Conservation (phyloP, 2,329 filamentous ascomycete genomes). For the Monilinia polystroma region DNA sequence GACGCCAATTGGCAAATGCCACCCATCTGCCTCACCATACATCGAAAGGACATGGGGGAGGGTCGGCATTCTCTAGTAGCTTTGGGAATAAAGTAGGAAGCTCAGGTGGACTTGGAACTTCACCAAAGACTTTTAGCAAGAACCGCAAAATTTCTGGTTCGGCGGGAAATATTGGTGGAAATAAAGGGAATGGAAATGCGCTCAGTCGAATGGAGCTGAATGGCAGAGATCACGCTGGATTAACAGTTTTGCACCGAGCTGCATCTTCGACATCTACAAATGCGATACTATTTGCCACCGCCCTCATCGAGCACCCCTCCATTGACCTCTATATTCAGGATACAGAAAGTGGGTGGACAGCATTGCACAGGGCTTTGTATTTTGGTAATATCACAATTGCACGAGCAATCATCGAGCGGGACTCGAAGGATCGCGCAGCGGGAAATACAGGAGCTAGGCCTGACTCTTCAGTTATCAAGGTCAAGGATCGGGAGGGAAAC, state of each 20-base stretch:
- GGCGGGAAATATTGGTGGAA: constrained; percentile 45
- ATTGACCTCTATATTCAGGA: constrained; percentile 88
- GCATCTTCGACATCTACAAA: constrained; percentile 71
- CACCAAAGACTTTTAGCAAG: constrained; percentile 52
- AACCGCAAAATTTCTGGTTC: constrained; percentile 54
- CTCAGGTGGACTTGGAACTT: constrained; percentile 43
- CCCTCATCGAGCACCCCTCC: constrained; percentile 76
- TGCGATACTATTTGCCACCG: constrained; percentile 71
- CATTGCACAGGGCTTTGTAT: constrained; percentile 87
- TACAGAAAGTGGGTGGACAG: constrained; percentile 91
- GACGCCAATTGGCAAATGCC: constrained; percentile 77
- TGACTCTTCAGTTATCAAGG: constrained; percentile 75
- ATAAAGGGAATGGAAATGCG: constrained; percentile 46
- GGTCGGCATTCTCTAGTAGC: constrained; percentile 43
- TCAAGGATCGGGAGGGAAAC: constrained; percentile 92
- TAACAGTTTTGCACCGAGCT: constrained; percentile 82
- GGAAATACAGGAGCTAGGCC: constrained; percentile 59
- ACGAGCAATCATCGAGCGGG: constrained; percentile 74
- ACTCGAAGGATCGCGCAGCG: constrained; percentile 48
- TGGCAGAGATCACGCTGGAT: constrained; percentile 74
- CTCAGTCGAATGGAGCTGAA: constrained; percentile 71
- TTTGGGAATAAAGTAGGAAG: constrained; percentile 43
- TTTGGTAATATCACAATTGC: constrained; percentile 86
- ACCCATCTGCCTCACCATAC: constrained; percentile 53
- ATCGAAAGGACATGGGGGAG: constrained; percentile 53